Conservation (phyloP, 805 yeast genomes). For the Ogataea angusta region DNA sequence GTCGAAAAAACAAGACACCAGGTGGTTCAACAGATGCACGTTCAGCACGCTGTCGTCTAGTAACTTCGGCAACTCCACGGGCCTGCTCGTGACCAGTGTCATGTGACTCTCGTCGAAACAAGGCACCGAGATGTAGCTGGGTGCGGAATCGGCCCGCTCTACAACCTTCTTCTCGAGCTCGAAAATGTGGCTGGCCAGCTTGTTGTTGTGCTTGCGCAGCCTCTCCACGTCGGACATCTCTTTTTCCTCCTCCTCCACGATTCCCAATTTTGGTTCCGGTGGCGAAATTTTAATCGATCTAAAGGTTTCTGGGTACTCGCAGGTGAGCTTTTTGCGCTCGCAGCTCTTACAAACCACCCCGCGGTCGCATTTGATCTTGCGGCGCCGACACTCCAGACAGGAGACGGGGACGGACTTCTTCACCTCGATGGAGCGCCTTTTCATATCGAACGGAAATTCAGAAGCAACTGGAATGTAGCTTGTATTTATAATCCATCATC, state of each 20-base stretch:
- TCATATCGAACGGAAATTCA: background rate
- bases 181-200: background rate
- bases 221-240: conserved; percentile 5
- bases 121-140: conserved; percentile 7
- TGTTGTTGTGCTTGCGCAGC: conserved; percentile 4
- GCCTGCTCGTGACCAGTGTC: conserved; percentile 3
- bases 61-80: conserved; percentile 16
- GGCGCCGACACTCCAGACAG: conserved; percentile 32
- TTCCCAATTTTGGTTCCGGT: conserved; percentile 1
- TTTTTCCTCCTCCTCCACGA: background rate
- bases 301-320: conserved; percentile 45
- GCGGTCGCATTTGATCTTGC: conserved; percentile 35
- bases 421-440: conserved; percentile 1
- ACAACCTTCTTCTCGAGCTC: conserved; percentile 1
- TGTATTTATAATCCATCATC: conserved; percentile 1
- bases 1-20: conserved; percentile 10
- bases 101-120: conserved; percentile 3
- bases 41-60: conserved; percentile 4
- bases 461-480: background rate
- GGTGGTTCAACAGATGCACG: conserved; percentile 2
- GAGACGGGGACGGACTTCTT: conserved; percentile 28
- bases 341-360: conserved; percentile 42
- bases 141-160: background rate
- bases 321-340: conserved; percentile 33
- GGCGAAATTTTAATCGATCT: conserved; percentile 36